phyloP scores from a whole-genome alignment of 2,329 filamentous ascomycete genomes.

The Pseudocercospora crystallina region DNA sequence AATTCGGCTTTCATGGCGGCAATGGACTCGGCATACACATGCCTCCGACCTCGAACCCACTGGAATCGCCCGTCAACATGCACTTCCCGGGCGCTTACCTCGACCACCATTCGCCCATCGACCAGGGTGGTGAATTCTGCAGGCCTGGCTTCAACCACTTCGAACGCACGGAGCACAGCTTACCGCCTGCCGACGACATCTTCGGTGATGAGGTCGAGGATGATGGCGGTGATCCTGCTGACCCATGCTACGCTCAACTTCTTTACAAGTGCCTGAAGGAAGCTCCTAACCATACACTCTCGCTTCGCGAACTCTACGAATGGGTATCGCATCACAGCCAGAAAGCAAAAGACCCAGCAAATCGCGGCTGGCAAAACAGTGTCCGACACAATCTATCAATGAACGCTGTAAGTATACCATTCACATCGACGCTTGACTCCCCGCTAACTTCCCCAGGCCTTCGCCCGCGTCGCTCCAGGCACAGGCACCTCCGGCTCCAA shows the following conservation, averaged over 20 bases:
- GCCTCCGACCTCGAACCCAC: conserved; percentile 22
- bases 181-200: conserved; percentile 13
- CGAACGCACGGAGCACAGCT: conserved; percentile 4
- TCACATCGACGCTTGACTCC: background rate
- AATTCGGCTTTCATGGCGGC: conserved; percentile 13
- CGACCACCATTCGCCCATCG: conserved; percentile 12
- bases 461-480: conserved; percentile 52
- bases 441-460: conserved; percentile 45
- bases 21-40: conserved; percentile 22
- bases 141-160: conserved; percentile 6
- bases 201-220: conserved; percentile 22
- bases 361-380: conserved; percentile 85
- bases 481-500: conserved; percentile 52
- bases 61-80: conserved; percentile 5
- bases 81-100: conserved; percentile 12
- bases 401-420: conserved; percentile 69
- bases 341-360: conserved; percentile 62
- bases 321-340: conserved; percentile 84
- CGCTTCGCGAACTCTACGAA: conserved; percentile 81
- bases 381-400: conserved; percentile 95
- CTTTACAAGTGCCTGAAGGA: conserved; percentile 75
- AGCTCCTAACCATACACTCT: conserved; percentile 66
- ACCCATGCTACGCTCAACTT: conserved; percentile 67
- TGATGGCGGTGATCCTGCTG: conserved; percentile 15
- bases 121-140: conserved; percentile 6